phyloP scores from a whole-genome alignment of 2,329 filamentous ascomycete species.

The Hypoxylon sp. region DNA sequence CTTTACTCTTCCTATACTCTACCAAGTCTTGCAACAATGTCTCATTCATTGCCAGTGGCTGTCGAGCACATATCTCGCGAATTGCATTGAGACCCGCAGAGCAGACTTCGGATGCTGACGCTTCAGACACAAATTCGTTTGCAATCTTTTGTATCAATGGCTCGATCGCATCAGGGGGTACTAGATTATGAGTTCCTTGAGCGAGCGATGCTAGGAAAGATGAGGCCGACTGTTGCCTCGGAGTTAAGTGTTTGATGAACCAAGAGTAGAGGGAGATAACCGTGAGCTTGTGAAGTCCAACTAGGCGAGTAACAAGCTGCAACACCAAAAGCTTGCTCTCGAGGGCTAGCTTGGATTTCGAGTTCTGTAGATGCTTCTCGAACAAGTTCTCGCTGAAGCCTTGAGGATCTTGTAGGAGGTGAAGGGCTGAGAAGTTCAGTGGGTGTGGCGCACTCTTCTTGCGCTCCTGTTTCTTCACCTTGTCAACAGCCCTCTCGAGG shows the following conservation, averaged over 20 bases:
- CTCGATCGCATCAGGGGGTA: conserved; percentile 93
- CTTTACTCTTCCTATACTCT: conserved; percentile 96
- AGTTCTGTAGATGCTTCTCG: conserved; percentile 89
- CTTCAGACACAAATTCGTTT: conserved; percentile 98
- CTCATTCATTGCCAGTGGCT: conserved; percentile 96
- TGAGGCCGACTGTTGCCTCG: conserved; percentile 89
- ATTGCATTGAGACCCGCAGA: conserved; percentile 95
- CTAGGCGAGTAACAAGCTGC: conserved; percentile 89
- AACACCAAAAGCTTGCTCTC: conserved; percentile 93
- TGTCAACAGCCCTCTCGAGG: conserved; percentile 85
- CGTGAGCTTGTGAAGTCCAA: conserved; percentile 93
- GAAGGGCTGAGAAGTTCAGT: conserved; percentile 95
- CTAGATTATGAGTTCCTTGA: conserved; percentile 90
- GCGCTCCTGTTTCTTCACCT: conserved; percentile 84
- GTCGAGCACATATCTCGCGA: conserved; percentile 90
- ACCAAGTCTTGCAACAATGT: conserved; percentile 96
- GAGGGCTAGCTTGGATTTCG: conserved; percentile 85
- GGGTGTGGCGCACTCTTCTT: conserved; percentile 91
- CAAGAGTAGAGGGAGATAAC: conserved; percentile 94
- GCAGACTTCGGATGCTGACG: conserved; percentile 89
- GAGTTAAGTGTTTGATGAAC: conserved; percentile 93
- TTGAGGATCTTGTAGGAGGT: conserved; percentile 94
- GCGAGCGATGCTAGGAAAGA: conserved; percentile 93
- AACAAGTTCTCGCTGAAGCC: conserved; percentile 93
- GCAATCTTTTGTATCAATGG: conserved; percentile 95